Percentiles rank a stretch among this genome's conserved stretches.
Evolutionary conservation across 306 rosid species (phyloP).

Genomic region (Dryas octopetala): DNA sequence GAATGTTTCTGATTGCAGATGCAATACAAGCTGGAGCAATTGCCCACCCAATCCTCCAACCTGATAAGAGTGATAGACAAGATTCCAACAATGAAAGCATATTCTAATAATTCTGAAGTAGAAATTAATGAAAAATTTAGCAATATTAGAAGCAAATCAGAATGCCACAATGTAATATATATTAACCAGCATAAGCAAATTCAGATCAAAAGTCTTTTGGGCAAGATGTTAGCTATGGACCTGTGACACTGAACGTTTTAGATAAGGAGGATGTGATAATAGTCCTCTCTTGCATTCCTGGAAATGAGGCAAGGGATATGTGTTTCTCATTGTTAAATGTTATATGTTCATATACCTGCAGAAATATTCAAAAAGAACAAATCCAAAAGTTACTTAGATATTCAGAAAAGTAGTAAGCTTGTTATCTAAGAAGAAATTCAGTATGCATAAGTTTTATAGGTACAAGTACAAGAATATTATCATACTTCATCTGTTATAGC

Average conservation of each 20-base stretch:
- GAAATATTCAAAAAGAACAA: slow-evolving; percentile 17
- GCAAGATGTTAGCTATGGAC: slow-evolving; percentile 23
- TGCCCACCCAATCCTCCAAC: slow-evolving; percentile 98
- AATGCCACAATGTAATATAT: slow-evolving; percentile 8
- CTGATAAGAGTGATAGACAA: slow-evolving; percentile 56
- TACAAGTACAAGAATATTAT: not conserved
- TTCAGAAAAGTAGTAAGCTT: too few species aligned
- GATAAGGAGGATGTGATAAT: slow-evolving; percentile 81
- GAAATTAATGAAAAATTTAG: not conserved
- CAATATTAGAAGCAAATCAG: not conserved
- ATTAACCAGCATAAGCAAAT: not conserved
- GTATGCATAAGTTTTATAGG: not conserved
- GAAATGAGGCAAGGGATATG: slow-evolving; percentile 69
- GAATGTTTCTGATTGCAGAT: slow-evolving; percentile 78
- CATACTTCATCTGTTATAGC: slow-evolving; percentile 92
- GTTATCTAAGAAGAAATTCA: too few species aligned
- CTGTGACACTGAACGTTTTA: slow-evolving; percentile 77
- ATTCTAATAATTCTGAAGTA: slow-evolving; percentile 7
- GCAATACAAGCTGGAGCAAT: slow-evolving; percentile 73
- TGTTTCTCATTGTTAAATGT: slow-evolving; percentile 60
- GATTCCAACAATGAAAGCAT: slow-evolving; percentile 18
- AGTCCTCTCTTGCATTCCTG: slow-evolving; percentile 82
- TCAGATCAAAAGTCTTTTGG: not conserved
- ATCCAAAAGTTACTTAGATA: not conserved
- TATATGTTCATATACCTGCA: slow-evolving; percentile 75